These are phyloP conservation scores for Fusarium odoratissimum DNA, from an alignment of 2,329 filamentous ascomycete species.

Conservation along the genomic window DNA sequence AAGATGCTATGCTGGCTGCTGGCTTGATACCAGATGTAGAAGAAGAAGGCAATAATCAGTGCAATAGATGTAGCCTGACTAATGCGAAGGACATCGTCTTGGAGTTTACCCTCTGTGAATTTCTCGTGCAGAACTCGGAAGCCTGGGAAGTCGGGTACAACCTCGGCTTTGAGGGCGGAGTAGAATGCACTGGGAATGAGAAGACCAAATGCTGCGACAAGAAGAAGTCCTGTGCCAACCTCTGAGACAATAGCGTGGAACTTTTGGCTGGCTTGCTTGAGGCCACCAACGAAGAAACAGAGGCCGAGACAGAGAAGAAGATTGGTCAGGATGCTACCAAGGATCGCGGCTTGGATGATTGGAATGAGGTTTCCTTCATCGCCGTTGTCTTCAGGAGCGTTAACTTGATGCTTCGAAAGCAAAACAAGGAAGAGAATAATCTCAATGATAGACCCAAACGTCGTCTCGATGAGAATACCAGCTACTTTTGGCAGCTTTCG, in stretches of 20 bases:
- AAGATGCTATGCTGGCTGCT: constrained; percentile 73
- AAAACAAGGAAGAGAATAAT: constrained; percentile 76
- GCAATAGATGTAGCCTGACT: constrained; percentile 72
- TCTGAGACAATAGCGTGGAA: constrained; percentile 77
- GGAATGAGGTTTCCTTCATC: constrained; percentile 58
- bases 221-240: constrained; percentile 72
- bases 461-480: constrained; percentile 62
- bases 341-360: constrained; percentile 76
- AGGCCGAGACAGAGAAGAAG: constrained; percentile 73
- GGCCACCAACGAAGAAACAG: constrained; percentile 75
- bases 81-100: constrained; percentile 64
- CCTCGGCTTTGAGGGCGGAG: constrained; percentile 50
- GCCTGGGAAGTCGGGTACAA: constrained; percentile 36
- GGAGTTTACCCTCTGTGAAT: constrained; percentile 53
- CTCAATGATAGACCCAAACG: constrained; percentile 73
- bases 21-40: constrained; percentile 71
- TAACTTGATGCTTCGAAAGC: constrained; percentile 53
- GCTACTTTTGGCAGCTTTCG: constrained; percentile 73
- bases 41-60: constrained; percentile 68
- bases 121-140: constrained; percentile 41
- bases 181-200: constrained; percentile 53
- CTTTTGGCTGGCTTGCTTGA: constrained; percentile 67
- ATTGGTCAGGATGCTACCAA: constrained; percentile 77
- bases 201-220: constrained; percentile 64
- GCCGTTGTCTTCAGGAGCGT: constrained; percentile 32